phyloP scores from a whole-genome alignment of 2,329 filamentous ascomycete genomes.

The Drechslera avenae region DNA sequence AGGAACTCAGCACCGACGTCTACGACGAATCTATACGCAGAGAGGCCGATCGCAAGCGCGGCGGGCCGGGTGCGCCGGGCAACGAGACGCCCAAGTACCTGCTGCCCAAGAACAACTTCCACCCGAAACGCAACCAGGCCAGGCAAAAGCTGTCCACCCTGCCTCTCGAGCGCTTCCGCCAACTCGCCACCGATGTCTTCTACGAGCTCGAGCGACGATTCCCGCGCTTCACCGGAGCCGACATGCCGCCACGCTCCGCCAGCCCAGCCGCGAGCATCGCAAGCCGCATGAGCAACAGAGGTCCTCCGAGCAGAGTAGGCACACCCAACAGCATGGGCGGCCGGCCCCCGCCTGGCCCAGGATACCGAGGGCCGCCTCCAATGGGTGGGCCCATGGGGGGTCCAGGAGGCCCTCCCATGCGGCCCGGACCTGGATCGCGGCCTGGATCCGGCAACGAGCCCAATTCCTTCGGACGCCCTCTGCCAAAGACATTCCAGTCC shows the following conservation, averaged over 20 bases:
- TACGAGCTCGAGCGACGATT: constrained; percentile 91
- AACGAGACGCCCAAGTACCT: constrained; percentile 64
- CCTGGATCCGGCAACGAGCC: constrained; percentile 29
- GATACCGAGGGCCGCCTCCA: constrained; percentile 35
- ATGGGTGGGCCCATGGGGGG: constrained; percentile 13
- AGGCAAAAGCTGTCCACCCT: constrained; percentile 91
- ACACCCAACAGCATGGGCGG: constrained; percentile 63
- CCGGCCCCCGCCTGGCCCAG: constrained; percentile 45
- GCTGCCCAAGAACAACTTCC: constrained; percentile 84
- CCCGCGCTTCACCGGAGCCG: constrained; percentile 74
- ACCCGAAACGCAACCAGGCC: constrained; percentile 97
- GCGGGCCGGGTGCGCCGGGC: constrained; percentile 55
- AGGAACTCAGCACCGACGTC: constrained; percentile 96
- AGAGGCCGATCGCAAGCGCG: constrained; percentile 64
- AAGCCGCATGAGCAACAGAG: constrained; percentile 57
- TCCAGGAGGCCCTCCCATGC: constrained; percentile 49
- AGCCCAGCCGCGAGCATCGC: constrained; percentile 69
- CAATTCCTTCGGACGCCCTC: constrained; percentile 74
- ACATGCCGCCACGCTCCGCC: constrained; percentile 67
- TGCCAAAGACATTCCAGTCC: constrained; percentile 88
- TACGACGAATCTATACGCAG: constrained; percentile 92
- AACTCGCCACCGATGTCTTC: constrained; percentile 94
- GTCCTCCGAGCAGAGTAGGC: constrained; percentile 60
- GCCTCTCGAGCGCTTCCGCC: constrained; percentile 82
- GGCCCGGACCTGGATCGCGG: constrained; percentile 45